Conservation (phyloP, 176 grass and related monocot species). For the Saccharum officinarum region DNA sequence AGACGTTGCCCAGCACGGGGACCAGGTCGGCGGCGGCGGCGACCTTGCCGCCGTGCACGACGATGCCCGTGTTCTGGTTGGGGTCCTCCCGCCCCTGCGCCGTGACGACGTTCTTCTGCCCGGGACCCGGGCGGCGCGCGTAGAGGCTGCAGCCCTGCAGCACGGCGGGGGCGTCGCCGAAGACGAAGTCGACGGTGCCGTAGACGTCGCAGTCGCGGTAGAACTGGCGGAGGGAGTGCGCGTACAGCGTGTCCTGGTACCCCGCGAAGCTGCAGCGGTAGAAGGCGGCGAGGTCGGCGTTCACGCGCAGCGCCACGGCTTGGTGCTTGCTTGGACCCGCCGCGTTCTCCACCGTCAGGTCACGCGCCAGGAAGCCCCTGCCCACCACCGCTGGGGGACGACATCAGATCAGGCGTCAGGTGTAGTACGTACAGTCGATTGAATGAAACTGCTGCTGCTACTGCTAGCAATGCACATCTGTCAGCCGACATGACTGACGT, state of each 20-base stretch:
- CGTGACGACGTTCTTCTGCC: slow-evolving; percentile 83
- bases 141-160: slow-evolving; percentile 90
- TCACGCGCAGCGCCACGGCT: slow-evolving; percentile 71
- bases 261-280: slow-evolving; percentile 85
- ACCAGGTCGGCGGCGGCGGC: slow-evolving; percentile 78
- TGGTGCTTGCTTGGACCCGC: slow-evolving; percentile 79
- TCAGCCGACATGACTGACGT: no score
- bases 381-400: slow-evolving; percentile 61
- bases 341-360: slow-evolving; percentile 87
- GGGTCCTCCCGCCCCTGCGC: slow-evolving; percentile 80
- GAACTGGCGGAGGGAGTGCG: slow-evolving; percentile 93
- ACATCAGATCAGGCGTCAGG: no score
- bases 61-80: slow-evolving; percentile 91
- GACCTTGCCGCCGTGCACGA: slow-evolving; percentile 79
- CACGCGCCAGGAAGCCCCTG: slow-evolving; percentile 64
- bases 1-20: slow-evolving; percentile 56
- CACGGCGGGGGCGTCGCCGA: slow-evolving; percentile 76
- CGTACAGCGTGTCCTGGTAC: slow-evolving; percentile 94
- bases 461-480: no score
- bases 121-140: slow-evolving; percentile 51
- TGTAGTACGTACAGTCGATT: no score
- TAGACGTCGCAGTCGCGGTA: slow-evolving; percentile 94
- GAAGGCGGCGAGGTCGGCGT: slow-evolving; percentile 67
- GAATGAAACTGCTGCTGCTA: no score
- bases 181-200: slow-evolving; percentile 89